Percentiles rank a stretch among this genome's conserved stretches.
Evolutionary conservation across 768 basidiomycete genomes (phyloP).

Genomic region (Tulasnella sp.): DNA sequence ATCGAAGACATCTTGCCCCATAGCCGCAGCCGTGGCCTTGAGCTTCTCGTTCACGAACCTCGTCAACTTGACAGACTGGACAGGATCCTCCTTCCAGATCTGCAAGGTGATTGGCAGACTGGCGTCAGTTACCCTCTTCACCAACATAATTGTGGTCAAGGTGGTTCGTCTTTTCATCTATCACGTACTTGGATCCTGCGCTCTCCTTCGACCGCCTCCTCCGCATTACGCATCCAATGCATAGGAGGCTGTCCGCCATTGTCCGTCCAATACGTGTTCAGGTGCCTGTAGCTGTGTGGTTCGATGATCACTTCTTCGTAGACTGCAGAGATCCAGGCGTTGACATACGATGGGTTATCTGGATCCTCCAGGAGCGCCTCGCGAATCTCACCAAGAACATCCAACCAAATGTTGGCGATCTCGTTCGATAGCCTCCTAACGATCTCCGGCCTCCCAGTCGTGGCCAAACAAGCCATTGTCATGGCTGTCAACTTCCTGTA

Average conservation of each 20-base stretch:
- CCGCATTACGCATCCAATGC: constrained; percentile 48
- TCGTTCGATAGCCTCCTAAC: constrained; percentile 60
- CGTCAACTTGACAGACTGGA: constrained; percentile 56
- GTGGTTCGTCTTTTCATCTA: no score
- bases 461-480: constrained; percentile 64
- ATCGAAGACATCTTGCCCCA: constrained; percentile 49
- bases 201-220: constrained; percentile 64
- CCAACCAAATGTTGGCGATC: constrained; percentile 78
- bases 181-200: constrained; percentile 61
- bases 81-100: constrained; percentile 60
- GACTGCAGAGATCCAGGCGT: constrained; percentile 19
- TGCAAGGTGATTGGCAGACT: constrained; percentile 30
- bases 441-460: constrained; percentile 62
- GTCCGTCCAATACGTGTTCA: constrained; percentile 58
- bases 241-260: constrained; percentile 38
- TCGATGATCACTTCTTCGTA: neutral
- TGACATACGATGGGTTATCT: constrained; percentile 22
- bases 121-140: no score
- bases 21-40: constrained; percentile 45
- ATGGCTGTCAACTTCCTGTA: constrained; percentile 77
- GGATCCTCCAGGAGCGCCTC: constrained; percentile 41
- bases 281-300: constrained; percentile 14
- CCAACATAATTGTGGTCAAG: neutral
- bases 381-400: constrained; percentile 77
- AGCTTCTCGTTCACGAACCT: constrained; percentile 46